These are phyloP conservation scores for Fusarium mangiferae DNA, from an alignment of 2,329 filamentous ascomycete genomes.

Conservation along the genomic window DNA sequence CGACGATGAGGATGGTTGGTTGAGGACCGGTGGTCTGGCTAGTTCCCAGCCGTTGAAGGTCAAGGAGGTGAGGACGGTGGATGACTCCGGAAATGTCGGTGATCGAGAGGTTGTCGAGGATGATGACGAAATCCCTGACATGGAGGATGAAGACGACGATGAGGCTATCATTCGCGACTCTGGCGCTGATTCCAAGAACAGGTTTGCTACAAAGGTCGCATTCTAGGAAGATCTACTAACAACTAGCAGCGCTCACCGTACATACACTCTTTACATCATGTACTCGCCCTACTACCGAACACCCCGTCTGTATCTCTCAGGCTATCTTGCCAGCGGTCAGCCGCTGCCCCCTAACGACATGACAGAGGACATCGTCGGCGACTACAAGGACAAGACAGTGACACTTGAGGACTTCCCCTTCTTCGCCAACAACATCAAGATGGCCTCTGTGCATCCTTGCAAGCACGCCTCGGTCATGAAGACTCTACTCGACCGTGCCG, in stretches of 20 bases:
- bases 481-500: slow-evolving; percentile 91
- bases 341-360: slow-evolving; percentile 85
- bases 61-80: slow-evolving; percentile 85
- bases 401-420: slow-evolving; percentile 98
- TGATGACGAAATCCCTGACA: slow-evolving; percentile 91
- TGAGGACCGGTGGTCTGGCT: slow-evolving; percentile 83
- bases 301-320: slow-evolving; percentile 92
- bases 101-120: slow-evolving; percentile 76
- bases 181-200: slow-evolving; percentile 57
- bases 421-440: slow-evolving; percentile 90
- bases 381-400: slow-evolving; percentile 98
- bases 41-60: slow-evolving; percentile 81
- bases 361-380: slow-evolving; percentile 97
- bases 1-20: slow-evolving; percentile 85
- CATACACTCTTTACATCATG: slow-evolving; percentile 98
- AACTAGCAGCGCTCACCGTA: slow-evolving; percentile 76
- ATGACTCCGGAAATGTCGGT: slow-evolving; percentile 87
- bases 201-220: slow-evolving; percentile 48
- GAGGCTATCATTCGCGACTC: slow-evolving; percentile 93
- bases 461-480: slow-evolving; percentile 99
- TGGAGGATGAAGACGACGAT: slow-evolving; percentile 98
- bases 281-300: slow-evolving; percentile 98
- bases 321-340: slow-evolving; percentile 82
- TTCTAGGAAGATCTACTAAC: not conserved
- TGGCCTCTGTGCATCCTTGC: slow-evolving; percentile 96